phyloP scores from a whole-genome alignment of 2,329 filamentous ascomycete genomes.

The Orbilia oligospora region DNA sequence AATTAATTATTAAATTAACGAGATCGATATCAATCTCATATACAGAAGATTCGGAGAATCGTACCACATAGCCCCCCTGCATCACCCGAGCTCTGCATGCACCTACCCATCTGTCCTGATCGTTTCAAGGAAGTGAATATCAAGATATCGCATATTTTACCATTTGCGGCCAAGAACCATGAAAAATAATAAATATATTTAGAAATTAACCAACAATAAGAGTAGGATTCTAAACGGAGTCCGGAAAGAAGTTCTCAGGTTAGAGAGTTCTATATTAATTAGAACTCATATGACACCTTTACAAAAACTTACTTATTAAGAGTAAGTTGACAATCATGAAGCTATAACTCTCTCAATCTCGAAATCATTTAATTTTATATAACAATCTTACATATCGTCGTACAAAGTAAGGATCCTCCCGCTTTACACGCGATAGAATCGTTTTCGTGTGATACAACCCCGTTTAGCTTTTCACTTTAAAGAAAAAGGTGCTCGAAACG shows the following conservation, averaged over 20 bases:
- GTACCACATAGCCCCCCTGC: constrained; percentile 3
- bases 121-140: constrained; percentile 11
- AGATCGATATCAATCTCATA: not conserved
- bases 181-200: not conserved
- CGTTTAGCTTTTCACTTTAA: constrained; percentile 1
- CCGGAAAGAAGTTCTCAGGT: not conserved
- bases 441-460: constrained; percentile 9
- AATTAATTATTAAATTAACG: not conserved
- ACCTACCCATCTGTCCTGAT: constrained; percentile 12
- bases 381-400: not conserved
- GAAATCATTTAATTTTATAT: not conserved
- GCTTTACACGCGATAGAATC: constrained; percentile 49
- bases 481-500: constrained; percentile 26
- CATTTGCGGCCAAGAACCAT: constrained; percentile 6
- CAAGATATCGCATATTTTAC: constrained; percentile 15
- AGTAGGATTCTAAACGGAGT: not conserved
- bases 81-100: constrained; percentile 26
- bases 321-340: no score
- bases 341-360: no score
- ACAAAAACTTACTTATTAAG: no score
- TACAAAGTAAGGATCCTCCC: constrained; percentile 32
- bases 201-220: not conserved
- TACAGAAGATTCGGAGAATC: not conserved
- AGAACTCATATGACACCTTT: no score
- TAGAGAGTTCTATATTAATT: no score